phyloP scores from a whole-genome alignment of 495 filamentous ascomycete species.

The Penicillium tannophilum region DNA sequence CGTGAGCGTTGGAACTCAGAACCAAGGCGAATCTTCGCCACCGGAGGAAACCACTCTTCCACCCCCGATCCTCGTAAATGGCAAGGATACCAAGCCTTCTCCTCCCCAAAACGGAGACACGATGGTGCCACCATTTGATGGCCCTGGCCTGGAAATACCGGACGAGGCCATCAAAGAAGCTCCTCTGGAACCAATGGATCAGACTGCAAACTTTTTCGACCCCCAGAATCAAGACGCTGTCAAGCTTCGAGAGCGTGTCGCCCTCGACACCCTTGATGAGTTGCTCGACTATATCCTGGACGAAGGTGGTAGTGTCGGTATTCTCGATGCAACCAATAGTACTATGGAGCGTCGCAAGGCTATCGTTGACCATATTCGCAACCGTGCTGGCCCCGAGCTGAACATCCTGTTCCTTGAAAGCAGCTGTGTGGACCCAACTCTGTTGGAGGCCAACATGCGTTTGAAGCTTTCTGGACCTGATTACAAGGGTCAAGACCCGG shows the following conservation, averaged over 20 bases:
- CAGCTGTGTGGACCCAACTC: conserved; percentile 76
- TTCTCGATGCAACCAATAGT: conserved; percentile 96
- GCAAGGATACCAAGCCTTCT: conserved; percentile 37
- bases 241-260: conserved; percentile 84
- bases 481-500: conserved; percentile 90
- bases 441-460: conserved; percentile 96
- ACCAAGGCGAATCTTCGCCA: conserved; percentile 24
- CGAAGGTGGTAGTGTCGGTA: conserved; percentile 88
- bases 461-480: conserved; percentile 96
- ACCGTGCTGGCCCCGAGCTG: conserved; percentile 79
- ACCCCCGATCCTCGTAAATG: conserved; percentile 54
- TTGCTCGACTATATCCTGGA: conserved; percentile 83
- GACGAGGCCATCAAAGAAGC: conserved; percentile 34
- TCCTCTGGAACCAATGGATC: conserved; percentile 66
- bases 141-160: conserved; percentile 13
- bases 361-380: conserved; percentile 79
- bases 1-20: conserved; percentile 41
- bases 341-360: conserved; percentile 81
- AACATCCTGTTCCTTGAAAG: conserved; percentile 94
- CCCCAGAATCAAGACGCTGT: conserved; percentile 82
- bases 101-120: conserved; percentile 30
- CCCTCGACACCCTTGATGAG: conserved; percentile 89
- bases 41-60: conserved; percentile 35
- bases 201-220: conserved; percentile 93
- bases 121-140: conserved; percentile 33